Evolutionary conservation across 139 green algal genomes (phyloP), one percentile per base, ranked within the genome.

Genomic region (Mychonastes homosphaera): DNA sequence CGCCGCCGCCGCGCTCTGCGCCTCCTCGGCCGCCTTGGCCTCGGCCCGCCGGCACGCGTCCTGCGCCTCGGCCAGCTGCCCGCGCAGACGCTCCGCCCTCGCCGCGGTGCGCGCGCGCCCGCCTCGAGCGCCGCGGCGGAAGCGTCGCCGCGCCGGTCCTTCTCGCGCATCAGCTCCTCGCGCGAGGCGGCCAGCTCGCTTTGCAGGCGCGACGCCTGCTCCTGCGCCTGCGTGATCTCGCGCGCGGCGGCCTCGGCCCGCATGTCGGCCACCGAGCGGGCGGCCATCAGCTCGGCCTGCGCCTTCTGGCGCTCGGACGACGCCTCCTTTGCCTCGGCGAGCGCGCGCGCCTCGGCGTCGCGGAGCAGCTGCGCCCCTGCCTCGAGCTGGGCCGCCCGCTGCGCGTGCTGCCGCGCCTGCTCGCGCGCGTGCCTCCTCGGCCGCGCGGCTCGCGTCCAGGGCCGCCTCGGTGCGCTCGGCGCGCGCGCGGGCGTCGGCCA

Each of bases 391-490:
- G 41, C 41, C 7, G 10, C 41, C 6, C 41, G 41, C 19, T n/a
- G 41, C 41, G 7, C 8, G 5, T 23, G 6, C 5, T 7, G 8
- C 19, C 7, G 7, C 8, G 10, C 41, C 8, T 48, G 19, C 8
- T 48, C 8, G 8, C 10, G 19, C 6, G 41, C 6, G 19, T 48
- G 47, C 34, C 16, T 56, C 47, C 3, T 23, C 47, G 23, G 27
- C 21, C 3, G 58, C 58, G 24, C 34, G 35, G 29, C 47, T 35
- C 24, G 12, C 27, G 10, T 24, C 35, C 26, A 10, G 46, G 10
- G 47, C 29, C 5, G 46, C 46, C 29, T 65, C 58, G 3, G 33
- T 58, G 12, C 40, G 48, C 27, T 65, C 40, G 5, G 58, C 58
- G 30, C 57, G 47, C 7, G 34, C 28, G 8, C 41, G 32, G 8